A percentile compares a stretch with the other conserved stretches of the same genome.
Conservation (phyloP, 1,284 basidiomycete species). For the Trichosporon asahii region DNA sequence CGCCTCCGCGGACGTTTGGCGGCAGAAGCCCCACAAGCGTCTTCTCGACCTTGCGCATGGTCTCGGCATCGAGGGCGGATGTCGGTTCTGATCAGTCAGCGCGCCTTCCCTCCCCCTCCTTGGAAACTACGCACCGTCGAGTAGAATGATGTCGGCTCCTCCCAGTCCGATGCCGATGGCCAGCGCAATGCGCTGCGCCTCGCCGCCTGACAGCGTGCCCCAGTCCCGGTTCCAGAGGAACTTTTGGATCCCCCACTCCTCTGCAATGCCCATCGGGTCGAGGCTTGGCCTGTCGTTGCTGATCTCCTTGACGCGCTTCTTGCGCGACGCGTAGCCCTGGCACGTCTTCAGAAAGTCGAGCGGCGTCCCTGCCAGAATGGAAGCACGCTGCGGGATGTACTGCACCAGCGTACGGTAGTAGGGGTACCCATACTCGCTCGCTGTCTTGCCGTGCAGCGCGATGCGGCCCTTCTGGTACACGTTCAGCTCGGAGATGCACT, state of each 20-base stretch:
- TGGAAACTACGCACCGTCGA: constrained; percentile 74
- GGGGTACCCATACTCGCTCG: constrained; percentile 61
- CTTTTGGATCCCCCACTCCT: constrained; percentile 64
- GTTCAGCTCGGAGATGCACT: constrained; percentile 74
- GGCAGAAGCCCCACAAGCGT: constrained; percentile 59
- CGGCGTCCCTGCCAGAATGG: constrained; percentile 74
- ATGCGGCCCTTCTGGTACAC: constrained; percentile 65
- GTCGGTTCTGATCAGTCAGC: constrained; percentile 65
- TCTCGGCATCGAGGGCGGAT: constrained; percentile 72
- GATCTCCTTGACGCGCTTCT: constrained; percentile 23
- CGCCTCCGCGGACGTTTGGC: neutral
- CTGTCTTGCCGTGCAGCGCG: constrained; percentile 61
- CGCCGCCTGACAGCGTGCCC: constrained; percentile 74
- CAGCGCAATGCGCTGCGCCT: constrained; percentile 73
- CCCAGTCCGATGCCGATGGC: constrained; percentile 68
- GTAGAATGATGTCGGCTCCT: constrained; percentile 71
- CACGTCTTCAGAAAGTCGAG: constrained; percentile 65
- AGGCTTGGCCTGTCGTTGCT: constrained; percentile 25
- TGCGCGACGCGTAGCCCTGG: constrained; percentile 60
- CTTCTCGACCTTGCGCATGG: constrained; percentile 63
- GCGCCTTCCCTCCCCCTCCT: too few species aligned
- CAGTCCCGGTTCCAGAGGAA: constrained; percentile 73
- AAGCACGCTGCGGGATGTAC: constrained; percentile 80
- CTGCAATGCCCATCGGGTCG: constrained; percentile 60
- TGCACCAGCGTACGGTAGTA: constrained; percentile 69